Evolutionary conservation across 2,329 filamentous ascomycete genomes (phyloP), one percentile per base, ranked within the genome.

Genomic region (Talaromyces sp.): DNA sequence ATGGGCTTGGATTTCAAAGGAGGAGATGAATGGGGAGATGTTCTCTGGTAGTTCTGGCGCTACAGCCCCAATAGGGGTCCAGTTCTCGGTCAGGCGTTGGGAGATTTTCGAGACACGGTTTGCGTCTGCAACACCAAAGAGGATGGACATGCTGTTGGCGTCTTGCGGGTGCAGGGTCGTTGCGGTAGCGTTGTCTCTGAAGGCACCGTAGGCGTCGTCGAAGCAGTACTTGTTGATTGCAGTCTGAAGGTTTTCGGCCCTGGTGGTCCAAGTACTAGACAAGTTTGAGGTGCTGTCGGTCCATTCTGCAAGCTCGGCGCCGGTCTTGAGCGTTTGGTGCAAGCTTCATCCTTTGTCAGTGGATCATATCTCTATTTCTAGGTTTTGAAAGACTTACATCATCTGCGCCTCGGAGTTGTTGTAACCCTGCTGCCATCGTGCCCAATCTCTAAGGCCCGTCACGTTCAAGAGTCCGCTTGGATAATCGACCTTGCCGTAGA

Each of bases 1-100:
- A 65, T 87, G 85, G 1, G 79, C 84, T 68, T 84, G 81, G 28
- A 88, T 77, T 67, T 88, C 85, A 65, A 86, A 82, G 15, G 80
- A 82, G 9, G 81, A 81, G 58, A 85, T 82, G 69, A 86, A 87
- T 0, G 83, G 82, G 1, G 81, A 82, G 36, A 88, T 77, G 65
- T 86, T 85, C 4, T 80, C 80, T 0, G 82, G 81, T 0, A 87
- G 75, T 64, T 88, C 85, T 0, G 84, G 85, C 0, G 79, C 75
- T 15, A 81, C 76, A 2, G 85, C 78, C 8, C 85, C 85, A 56
- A 85, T 81, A 3, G 79, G 75, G 0, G 77, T 81, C 84, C 84
- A 86, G 69, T 84, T 85, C 7, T 76, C 66, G 0, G 76, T 77
- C 4, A 86, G 75, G 13, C 69, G 72, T 2, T 73, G 65, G 2